Evolutionary conservation across 1,284 basidiomycete genomes (phyloP).

Genomic region (Coriolopsis trogii): DNA sequence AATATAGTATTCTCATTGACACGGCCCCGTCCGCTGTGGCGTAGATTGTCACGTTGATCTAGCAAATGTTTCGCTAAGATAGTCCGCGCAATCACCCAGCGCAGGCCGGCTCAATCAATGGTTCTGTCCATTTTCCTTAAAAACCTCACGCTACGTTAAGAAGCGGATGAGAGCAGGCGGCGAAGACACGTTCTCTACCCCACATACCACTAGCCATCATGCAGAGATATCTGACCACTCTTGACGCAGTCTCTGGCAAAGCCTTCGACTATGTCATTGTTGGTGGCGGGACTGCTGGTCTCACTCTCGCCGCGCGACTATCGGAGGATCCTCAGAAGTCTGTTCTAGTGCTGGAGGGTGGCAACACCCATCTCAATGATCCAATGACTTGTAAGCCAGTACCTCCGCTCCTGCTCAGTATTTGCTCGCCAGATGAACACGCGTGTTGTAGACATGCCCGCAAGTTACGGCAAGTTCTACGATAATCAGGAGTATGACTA

Average conservation of each 20-base stretch:
- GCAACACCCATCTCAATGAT: constrained; percentile 36
- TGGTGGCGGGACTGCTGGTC: constrained; percentile 28
- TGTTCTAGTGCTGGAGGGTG: constrained; percentile 44
- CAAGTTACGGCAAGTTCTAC: constrained; percentile 7
- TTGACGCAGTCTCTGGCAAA: constrained; percentile 12
- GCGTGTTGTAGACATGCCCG: constrained; percentile 5
- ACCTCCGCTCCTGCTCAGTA: background rate
- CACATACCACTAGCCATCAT: no score
- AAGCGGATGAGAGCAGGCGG: no score
- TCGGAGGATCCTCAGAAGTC: constrained; percentile 31
- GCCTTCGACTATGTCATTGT: constrained; percentile 27
- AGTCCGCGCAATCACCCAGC: no score
- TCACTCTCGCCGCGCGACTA: constrained; percentile 29
- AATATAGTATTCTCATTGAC: no score
- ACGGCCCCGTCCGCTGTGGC: no score
- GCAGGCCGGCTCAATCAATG: no score
- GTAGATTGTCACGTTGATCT: no score
- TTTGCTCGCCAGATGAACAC: background rate
- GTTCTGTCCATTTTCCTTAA: no score
- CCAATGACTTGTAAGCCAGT: constrained; percentile 25
- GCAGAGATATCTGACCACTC: no score
- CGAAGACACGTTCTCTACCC: no score
- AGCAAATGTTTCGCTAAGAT: no score
- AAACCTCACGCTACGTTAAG: no score
- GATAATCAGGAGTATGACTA: constrained; percentile 9